Conservation (phyloP, 1,284 basidiomycete species). For the Lentinus polychrous region DNA sequence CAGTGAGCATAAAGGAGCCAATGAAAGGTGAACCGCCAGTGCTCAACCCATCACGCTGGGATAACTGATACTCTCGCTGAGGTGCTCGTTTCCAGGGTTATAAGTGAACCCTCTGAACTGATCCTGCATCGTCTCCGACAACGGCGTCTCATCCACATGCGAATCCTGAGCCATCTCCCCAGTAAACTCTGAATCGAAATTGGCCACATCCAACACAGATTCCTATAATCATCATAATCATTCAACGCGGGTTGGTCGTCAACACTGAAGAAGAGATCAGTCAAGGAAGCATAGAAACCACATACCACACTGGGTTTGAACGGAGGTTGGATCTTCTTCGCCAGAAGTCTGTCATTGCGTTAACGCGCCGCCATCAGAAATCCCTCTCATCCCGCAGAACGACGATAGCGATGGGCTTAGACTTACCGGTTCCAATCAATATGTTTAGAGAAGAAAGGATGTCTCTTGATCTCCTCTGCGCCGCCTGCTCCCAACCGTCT, state of each 20-base stretch:
- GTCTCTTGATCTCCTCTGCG: constrained; percentile 93
- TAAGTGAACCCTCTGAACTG: constrained; percentile 89
- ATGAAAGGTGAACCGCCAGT: not conserved
- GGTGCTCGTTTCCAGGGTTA: constrained; percentile 73
- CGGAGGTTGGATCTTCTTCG: constrained; percentile 95
- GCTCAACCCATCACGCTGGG: constrained; percentile 28
- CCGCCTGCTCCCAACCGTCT: constrained; percentile 86
- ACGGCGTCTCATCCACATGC: constrained; percentile 86
- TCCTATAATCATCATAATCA: constrained; percentile 42
- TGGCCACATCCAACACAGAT: constrained; percentile 78
- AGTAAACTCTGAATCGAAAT: constrained; percentile 95
- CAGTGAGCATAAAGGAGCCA: not conserved
- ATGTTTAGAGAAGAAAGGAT: constrained; percentile 93
- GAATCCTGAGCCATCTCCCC: constrained; percentile 90
- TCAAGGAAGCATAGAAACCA: constrained; percentile 11
- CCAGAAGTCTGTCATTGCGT: constrained; percentile 62
- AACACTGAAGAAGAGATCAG: constrained; percentile 1
- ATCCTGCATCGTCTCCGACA: constrained; percentile 92
- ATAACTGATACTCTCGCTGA: constrained; percentile 72
- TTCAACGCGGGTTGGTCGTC: too few species aligned
- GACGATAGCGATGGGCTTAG: too few species aligned
- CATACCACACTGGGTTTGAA: constrained; percentile 96
- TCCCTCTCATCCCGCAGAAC: too few species aligned
- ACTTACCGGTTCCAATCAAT: constrained; percentile 81
- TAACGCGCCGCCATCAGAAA: constrained; percentile 2